Evolutionary conservation across 2,329 filamentous ascomycete genomes (phyloP).

Genomic region (Dactylellina sp.): DNA sequence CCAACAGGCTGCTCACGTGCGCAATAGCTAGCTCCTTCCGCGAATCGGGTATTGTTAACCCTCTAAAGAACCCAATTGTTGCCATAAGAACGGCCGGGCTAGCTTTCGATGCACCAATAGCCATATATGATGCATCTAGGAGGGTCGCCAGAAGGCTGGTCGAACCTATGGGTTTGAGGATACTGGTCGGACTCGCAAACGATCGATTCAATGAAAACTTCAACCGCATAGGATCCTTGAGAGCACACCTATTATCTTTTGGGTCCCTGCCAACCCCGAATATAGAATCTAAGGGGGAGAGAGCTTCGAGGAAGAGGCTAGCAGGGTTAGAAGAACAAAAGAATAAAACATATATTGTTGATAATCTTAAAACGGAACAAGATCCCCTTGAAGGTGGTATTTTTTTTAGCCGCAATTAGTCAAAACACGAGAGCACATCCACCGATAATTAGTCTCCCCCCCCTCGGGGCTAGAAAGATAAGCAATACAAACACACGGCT

Average conservation of each 20-base stretch:
- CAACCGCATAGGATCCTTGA: conserved; percentile 75
- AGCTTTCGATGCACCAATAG: conserved; percentile 83
- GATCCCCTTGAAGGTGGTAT: conserved; percentile 39
- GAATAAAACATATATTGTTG: not conserved
- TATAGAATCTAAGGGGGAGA: conserved; percentile 23
- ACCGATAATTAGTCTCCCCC: not conserved
- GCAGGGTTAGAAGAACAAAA: conserved; percentile 35
- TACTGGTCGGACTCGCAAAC: conserved; percentile 77
- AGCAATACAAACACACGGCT: not conserved
- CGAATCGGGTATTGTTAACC: conserved; percentile 84
- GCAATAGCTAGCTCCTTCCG: conserved; percentile 86
- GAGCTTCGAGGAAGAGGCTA: conserved; percentile 23
- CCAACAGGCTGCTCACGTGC: conserved; percentile 79
- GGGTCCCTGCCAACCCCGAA: not conserved
- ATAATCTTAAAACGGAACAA: not conserved
- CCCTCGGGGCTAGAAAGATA: no score
- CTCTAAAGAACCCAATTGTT: conserved; percentile 75
- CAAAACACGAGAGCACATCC: not conserved
- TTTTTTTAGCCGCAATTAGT: conserved; percentile 18
- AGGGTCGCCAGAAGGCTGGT: conserved; percentile 62
- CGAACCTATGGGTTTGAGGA: conserved; percentile 72
- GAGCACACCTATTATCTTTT: conserved; percentile 2
- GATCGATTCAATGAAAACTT: conserved; percentile 78
- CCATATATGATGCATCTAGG: conserved; percentile 64
- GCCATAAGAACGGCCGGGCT: conserved; percentile 87